Conservation (phyloP, 352 stramenopile genomes). For the Pythium volutum region DNA sequence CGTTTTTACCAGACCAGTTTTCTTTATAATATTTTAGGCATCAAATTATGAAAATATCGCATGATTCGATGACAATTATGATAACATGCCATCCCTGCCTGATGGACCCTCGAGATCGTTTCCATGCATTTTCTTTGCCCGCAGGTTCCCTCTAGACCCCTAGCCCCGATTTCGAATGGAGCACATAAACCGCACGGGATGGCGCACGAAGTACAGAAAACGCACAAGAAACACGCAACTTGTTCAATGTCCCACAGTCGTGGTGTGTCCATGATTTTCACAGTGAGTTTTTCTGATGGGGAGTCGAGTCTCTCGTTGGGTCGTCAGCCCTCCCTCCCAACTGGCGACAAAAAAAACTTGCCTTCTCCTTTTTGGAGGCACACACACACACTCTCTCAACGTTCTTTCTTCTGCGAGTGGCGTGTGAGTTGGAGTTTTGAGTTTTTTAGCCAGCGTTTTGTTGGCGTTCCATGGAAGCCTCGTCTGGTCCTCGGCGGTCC, state of each 20-base stretch:
- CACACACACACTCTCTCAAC: neutral
- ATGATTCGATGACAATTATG: no score
- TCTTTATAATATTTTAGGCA: no score
- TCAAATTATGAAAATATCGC: no score
- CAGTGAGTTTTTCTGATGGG: neutral
- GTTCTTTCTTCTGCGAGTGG: neutral
- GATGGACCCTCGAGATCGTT: neutral
- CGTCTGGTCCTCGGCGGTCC: slow-evolving; percentile 13
- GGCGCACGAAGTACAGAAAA: no score
- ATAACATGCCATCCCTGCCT: no score
- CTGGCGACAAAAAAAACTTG: slow-evolving; percentile 15
- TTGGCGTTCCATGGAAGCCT: slow-evolving; percentile 13
- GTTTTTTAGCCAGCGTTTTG: neutral
- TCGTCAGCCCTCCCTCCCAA: slow-evolving; percentile 14
- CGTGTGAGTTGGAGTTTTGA: neutral
- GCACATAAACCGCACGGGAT: neutral
- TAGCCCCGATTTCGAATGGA: slow-evolving; percentile 2
- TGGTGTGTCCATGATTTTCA: neutral
- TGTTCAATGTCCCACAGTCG: slow-evolving; percentile 9
- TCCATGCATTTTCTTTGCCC: slow-evolving; percentile 1
- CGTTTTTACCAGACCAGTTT: no score
- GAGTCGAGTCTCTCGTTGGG: slow-evolving; percentile 11
- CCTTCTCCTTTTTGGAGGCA: neutral
- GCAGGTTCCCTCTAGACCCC: slow-evolving; percentile 8
- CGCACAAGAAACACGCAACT: slow-evolving; percentile 12